A percentile compares a stretch with the other conserved stretches of the same genome.
Conservation (phyloP, 306 rosid species). For the Corylus avellana region DNA sequence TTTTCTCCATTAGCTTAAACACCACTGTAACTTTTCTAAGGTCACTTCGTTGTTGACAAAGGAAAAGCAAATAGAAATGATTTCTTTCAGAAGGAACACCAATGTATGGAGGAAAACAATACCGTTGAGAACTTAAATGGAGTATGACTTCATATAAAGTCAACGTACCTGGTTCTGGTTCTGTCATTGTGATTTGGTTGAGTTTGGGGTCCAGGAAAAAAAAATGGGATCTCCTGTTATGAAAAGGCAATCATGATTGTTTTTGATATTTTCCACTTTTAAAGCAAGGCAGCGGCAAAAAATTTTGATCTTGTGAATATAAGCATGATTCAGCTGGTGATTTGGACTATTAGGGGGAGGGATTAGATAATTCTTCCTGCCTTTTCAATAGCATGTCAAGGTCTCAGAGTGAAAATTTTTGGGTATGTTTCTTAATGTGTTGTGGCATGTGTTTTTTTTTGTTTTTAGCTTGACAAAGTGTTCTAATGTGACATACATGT, state of each 20-base stretch:
- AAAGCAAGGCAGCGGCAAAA: neutral
- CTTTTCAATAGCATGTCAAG: neutral
- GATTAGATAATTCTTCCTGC: neutral
- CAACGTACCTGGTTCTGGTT: neutral
- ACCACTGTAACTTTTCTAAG: neutral
- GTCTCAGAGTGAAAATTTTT: neutral
- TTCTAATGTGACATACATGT: too few relatives aligned
- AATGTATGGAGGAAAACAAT: neutral
- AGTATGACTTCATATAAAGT: neutral
- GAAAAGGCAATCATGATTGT: neutral
- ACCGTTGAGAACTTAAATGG: neutral
- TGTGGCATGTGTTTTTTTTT: too few relatives aligned
- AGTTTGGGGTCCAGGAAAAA: neutral
- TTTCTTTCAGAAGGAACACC: neutral
- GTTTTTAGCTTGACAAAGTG: too few relatives aligned
- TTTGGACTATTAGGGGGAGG: neutral
- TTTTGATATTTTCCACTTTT: neutral
- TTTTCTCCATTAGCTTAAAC: conserved; percentile 1
- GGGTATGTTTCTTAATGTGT: too few relatives aligned
- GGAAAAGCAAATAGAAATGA: conserved; percentile 3
- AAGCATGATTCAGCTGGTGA: neutral
- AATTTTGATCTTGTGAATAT: neutral
- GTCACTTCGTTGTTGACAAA: neutral
- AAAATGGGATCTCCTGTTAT: neutral
- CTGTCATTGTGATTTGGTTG: neutral